Conservation (phyloP, 305 asterid species). For the Lippia alba region DNA sequence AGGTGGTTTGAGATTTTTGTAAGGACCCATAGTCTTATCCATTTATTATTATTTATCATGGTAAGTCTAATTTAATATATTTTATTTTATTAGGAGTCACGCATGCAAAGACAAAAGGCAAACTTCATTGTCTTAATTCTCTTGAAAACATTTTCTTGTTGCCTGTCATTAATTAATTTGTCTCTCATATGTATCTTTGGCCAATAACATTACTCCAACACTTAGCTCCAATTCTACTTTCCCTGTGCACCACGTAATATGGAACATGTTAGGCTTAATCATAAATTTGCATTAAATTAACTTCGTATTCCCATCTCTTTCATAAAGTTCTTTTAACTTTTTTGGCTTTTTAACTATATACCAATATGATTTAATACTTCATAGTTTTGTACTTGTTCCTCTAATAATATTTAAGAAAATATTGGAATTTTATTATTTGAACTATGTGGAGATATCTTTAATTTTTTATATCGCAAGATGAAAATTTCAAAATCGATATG, state of each 20-base stretch:
- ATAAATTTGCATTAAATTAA: neutral
- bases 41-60: neutral
- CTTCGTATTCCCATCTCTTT: neutral
- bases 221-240: neutral
- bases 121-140: slow-evolving; percentile 45
- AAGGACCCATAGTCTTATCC: slow-evolving; percentile 37
- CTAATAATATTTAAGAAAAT: no score
- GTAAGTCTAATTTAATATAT: no score
- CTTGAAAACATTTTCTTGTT: slow-evolving; percentile 34
- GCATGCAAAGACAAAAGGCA: slow-evolving; percentile 36
- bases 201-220: slow-evolving; percentile 49
- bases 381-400: no score
- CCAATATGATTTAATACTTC: no score
- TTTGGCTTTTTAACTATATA: no score
- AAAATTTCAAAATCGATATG: no score
- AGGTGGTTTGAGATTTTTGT: slow-evolving; percentile 13
- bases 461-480: no score
- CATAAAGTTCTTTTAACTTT: no score
- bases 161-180: slow-evolving; percentile 35
- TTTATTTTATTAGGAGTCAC: slow-evolving; percentile 21
- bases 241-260: slow-evolving; percentile 47
- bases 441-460: no score
- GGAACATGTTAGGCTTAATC: no score
- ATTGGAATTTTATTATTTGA: no score
- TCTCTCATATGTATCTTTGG: slow-evolving; percentile 24